Base-by-base conservation (phyloP, 2,329 filamentous ascomycete species). In the Geoglossum cookeanum region DNA sequence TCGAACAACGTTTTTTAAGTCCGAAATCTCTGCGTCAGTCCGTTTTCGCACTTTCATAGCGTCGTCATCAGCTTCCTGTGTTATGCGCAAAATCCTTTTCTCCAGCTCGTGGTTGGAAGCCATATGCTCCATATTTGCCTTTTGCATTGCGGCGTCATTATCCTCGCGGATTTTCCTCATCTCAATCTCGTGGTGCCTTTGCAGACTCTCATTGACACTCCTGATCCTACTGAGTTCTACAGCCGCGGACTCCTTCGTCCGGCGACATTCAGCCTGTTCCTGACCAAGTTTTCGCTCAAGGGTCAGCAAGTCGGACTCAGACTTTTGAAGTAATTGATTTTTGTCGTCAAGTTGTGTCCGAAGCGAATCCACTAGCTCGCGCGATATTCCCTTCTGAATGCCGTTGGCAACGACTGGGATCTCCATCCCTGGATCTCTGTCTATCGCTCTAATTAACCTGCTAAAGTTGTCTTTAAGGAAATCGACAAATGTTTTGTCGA, bases 381-480 rank as follows among this genome's bases (percentile, higher is more conserved):
- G 80, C n/a, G 94, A 95, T 42, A 98, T 85, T 3, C 91, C 91
- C 64, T 91, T 90, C 62, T 92, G 83, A 9, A 90, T 73, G 0
- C 86, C 87, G 65, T 90, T 88, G 48, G 83, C 77, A 58, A 89
- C 75, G 9, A 92, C 79, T 0, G 88, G 84, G 30, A 94, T 83
- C 67, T 98, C 92, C 60, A 94, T 74, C 1, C 84, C 87, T 0
- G 92, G 92, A 60, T 95, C 87, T 60, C 91, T 83, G 69, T 98
- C 92, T 63, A 98, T 87, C 13, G 88, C 86, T 60, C 88, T 81
- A 44, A 84, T 74, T 58, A 96, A 72, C 7, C 90, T 84, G 64
- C 86, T 91, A 67, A 94, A 97, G 66, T 95, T 95, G 65, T 97
- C 90, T 65, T 96, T 96, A 64, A 96, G 80, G 64, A 97, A 95